Conservation (phyloP, 495 filamentous ascomycete genomes). For the Diplogelasinospora grovesii region DNA sequence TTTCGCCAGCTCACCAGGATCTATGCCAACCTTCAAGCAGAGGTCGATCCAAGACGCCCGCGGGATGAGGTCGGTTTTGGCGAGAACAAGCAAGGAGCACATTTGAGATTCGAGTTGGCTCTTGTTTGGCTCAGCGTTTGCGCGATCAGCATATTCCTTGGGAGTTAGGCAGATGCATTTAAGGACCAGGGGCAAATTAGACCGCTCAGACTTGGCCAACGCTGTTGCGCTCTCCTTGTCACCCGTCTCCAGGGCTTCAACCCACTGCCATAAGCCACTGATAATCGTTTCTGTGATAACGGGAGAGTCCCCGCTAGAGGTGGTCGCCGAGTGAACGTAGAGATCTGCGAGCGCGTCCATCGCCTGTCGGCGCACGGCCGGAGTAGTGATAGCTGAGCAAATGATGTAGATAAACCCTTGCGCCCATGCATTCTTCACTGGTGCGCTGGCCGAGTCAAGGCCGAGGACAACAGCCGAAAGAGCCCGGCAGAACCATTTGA, state of each 20-base stretch:
- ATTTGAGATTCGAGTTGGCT: constrained; percentile 54
- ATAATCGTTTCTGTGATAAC: constrained; percentile 54
- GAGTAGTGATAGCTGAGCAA: constrained; percentile 50
- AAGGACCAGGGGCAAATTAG: constrained; percentile 56
- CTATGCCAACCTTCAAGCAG: constrained; percentile 68
- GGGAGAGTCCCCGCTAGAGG: constrained; percentile 20
- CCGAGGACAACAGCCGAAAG: constrained; percentile 53
- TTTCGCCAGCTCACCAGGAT: constrained; percentile 71
- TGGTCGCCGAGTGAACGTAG: constrained; percentile 51
- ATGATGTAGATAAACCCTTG: constrained; percentile 77
- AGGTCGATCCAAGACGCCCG: constrained; percentile 79
- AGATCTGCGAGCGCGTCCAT: constrained; percentile 49
- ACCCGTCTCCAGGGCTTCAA: constrained; percentile 50
- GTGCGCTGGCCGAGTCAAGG: constrained; percentile 20
- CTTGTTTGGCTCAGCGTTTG: constrained; percentile 30
- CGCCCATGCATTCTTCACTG: constrained; percentile 58
- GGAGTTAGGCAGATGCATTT: constrained; percentile 59
- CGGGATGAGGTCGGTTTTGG: constrained; percentile 69
- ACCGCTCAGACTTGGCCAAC: constrained; percentile 57
- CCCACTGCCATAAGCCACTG: constrained; percentile 78
- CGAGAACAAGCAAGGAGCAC: constrained; percentile 69
- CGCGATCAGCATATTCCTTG: constrained; percentile 30
- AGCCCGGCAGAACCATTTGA: constrained; percentile 67
- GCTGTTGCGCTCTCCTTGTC: constrained; percentile 74
- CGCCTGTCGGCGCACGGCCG: constrained; percentile 53